Base-by-base conservation (phyloP, 2,329 filamentous ascomycete genomes). In the Pseudocercospora crystallina region DNA sequence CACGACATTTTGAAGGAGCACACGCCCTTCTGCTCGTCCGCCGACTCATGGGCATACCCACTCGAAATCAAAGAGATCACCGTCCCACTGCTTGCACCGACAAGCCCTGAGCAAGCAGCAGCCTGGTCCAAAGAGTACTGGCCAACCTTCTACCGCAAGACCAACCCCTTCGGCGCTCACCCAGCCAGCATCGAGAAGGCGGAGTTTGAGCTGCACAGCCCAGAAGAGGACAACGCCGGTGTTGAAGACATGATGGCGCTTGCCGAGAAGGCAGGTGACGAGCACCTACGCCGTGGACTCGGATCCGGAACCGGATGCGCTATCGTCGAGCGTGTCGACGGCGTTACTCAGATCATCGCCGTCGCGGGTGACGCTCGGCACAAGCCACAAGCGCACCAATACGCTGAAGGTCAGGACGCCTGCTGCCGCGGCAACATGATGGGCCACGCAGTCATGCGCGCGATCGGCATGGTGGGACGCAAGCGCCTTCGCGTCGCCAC, bases 61-160 rank as follows among this genome's bases (percentile, higher is more conserved):
- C 73, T 82, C 39, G 82, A 82, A 61, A 72, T 90, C 43, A 76
- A 79, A 46, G 78, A 77, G 47, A 81, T 89, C 47, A 80, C 83
- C 0, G 85, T 94, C 10, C 89, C 89, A 5, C 74, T 86, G 20
- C 74, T 89, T 38, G 80, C 88, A 17, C 89, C 89, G 2, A 90
- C 85, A 5, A 91, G 87, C 3, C 81, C 85, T 59, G 77, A 85
- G 34, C 87, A 92, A 68, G 87, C 89, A 8, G 81, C 80, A 20
- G 75, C 82, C 66, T 94, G 88, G 88, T 86, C 83, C 20, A 76
- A 80, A 31, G 79, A 85, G 60, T 92, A 89, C 69, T 95, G 89
- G 89, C 89, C 89, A 10, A 87, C 85, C 1, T 82, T 91, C 42
- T 95, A 94, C 72, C 86, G 89, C 57, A 90, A 90, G 73, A 91